Conservation (phyloP, 23 red algal genomes). For the Cyanidiococcus yangmingshanensis region DNA sequence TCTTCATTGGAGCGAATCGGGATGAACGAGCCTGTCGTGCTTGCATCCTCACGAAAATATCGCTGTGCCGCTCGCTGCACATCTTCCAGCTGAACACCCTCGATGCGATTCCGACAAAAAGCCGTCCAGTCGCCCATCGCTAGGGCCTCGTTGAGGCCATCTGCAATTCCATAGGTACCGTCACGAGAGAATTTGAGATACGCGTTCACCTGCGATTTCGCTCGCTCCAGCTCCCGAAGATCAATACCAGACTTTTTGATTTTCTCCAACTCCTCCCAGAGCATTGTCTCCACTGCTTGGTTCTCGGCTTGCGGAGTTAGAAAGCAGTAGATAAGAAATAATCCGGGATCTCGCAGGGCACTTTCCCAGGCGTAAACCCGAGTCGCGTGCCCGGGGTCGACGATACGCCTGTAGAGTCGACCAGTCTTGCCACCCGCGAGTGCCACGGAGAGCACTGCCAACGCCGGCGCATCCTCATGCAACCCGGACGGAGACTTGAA, state of each 20-base stretch:
- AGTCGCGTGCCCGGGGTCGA: slow-evolving; percentile 20
- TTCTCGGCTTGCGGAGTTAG: not conserved
- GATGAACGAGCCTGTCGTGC: slow-evolving; percentile 21
- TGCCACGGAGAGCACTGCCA: slow-evolving; percentile 9
- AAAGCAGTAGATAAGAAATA: slow-evolving; percentile 20
- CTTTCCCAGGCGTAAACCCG: slow-evolving; percentile 19
- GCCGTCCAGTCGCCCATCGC: slow-evolving; percentile 32
- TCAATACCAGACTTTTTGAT: slow-evolving; percentile 7
- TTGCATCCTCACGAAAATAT: slow-evolving; percentile 3
- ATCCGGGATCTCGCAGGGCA: slow-evolving; percentile 23
- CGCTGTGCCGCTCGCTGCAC: slow-evolving; percentile 12
- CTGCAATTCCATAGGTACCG: slow-evolving; percentile 22
- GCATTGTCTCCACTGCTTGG: not conserved
- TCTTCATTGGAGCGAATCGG: not conserved
- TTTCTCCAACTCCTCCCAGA: slow-evolving; percentile 5
- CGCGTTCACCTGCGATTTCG: slow-evolving; percentile 20
- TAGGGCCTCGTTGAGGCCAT: slow-evolving; percentile 25
- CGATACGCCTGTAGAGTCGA: slow-evolving; percentile 20
- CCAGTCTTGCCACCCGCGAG: slow-evolving; percentile 13
- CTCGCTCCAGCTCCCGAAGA: not conserved
- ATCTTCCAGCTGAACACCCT: not conserved
- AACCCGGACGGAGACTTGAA: slow-evolving; percentile 18
- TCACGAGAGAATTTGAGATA: slow-evolving; percentile 20
- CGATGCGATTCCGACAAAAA: slow-evolving; percentile 17
- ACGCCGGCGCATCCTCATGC: slow-evolving; percentile 14